Evolutionary conservation across 176 grass and related monocot species (phyloP).

Genomic region (Poa pratensis): DNA sequence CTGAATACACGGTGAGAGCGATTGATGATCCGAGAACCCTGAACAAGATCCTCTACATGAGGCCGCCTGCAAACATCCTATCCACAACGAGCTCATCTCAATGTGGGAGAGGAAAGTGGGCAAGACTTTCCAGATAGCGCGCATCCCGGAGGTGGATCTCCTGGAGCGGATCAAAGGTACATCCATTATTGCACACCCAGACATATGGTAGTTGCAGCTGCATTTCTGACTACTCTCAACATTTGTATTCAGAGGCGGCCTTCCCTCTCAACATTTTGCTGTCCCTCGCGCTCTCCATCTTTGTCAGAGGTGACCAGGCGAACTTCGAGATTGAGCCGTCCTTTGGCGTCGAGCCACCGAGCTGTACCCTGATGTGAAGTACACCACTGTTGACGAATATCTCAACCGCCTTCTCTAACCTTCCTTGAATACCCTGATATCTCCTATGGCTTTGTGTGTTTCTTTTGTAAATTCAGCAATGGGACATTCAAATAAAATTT

Average conservation of each 20-base stretch:
- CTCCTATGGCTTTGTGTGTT: background rate
- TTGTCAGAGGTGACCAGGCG: background rate
- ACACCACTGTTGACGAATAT: background rate
- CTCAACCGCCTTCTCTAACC: background rate
- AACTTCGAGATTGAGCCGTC: background rate
- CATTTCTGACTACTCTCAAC: background rate
- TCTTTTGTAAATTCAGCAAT: background rate
- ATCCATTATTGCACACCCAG: background rate
- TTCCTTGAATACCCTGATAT: background rate
- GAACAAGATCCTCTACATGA: conserved; percentile 69
- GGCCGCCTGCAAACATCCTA: conserved; percentile 38
- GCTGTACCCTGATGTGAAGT: background rate
- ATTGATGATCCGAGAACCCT: conserved; percentile 50
- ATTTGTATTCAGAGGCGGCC: background rate
- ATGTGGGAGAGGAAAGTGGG: conserved; percentile 51
- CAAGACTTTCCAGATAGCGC: conserved; percentile 46
- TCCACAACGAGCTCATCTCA: conserved; percentile 61
- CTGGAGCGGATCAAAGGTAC: conserved; percentile 32
- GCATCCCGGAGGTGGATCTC: conserved; percentile 43
- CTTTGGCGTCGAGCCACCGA: background rate
- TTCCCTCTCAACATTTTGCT: background rate
- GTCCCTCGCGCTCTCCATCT: background rate
- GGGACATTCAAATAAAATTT: background rate
- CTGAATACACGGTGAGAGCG: conserved; percentile 44
- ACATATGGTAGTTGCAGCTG: background rate